A percentile compares a stretch with the other conserved stretches of the same genome.
These are phyloP conservation scores for Salix caprea DNA, from an alignment of 345 rosid species.

Conservation along the genomic window DNA sequence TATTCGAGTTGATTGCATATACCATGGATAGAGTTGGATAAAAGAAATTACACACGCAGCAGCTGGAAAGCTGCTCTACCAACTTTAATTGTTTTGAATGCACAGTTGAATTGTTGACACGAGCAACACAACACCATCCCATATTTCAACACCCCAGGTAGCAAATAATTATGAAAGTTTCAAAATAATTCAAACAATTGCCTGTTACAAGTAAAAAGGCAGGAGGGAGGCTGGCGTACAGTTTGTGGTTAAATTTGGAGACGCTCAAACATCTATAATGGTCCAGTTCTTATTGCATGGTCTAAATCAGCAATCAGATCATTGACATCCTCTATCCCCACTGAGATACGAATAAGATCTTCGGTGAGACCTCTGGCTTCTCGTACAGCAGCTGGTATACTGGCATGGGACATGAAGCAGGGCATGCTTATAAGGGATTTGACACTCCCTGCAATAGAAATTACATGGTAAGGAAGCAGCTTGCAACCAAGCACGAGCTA, in stretches of 20 bases:
- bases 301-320: constrained; percentile 87
- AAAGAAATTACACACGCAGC: neutral
- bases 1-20: neutral
- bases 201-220: too few relatives aligned
- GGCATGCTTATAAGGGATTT: constrained; percentile 98
- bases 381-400: constrained; percentile 72
- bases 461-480: neutral
- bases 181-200: neutral
- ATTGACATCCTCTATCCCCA: constrained; percentile 88
- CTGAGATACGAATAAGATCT: constrained; percentile 84
- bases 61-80: neutral
- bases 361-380: constrained; percentile 90
- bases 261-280: constrained; percentile 21
- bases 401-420: constrained; percentile 97
- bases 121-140: too few relatives aligned
- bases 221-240: neutral
- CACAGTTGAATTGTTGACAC: neutral
- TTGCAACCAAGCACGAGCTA: neutral
- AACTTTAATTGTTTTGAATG: neutral
- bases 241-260: neutral
- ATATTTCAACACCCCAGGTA: neutral
- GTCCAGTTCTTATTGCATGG: constrained; percentile 62
- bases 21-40: neutral
- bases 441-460: constrained; percentile 62
- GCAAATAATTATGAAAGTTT: neutral